Evolutionary conservation across 768 basidiomycete genomes (phyloP), one percentile per base, ranked within the genome.

Genomic region (Mycena polygramma): DNA sequence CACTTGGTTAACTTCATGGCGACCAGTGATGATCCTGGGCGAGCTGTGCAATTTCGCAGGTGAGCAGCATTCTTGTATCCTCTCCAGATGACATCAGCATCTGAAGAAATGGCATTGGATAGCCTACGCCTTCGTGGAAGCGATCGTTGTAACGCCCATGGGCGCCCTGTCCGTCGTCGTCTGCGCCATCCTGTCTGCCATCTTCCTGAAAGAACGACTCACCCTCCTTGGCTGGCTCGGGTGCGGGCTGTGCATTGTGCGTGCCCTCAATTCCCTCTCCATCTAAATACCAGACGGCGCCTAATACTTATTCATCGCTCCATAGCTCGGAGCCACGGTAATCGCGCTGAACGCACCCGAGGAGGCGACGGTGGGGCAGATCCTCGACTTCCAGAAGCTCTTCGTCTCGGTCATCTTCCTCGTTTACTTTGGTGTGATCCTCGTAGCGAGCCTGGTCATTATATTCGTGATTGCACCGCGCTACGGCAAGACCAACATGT

Each of bases 161-260:
- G 97, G 97, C 45, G 96, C 97, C 7, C 88, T 99, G 60, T 96
- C 95, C 14, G 97, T 99, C 73, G 97, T 98, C 73, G 87, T 98
- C 71, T 97, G 92, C 78, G 95, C 96, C 48, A 92, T 97, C 35
- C 82, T 98, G 17, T 96, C 96, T 6, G 95, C 94, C 41, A 84
- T 97, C 72, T 94, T 98, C 83, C 91, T 99, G 73, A 90, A 96
- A 58, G 97, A 98, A 79, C 93, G 86, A 61, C 88, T 99, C 43
- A 93, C 91, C 37, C 94, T 98, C 81, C 97, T 99, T 77, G 97
- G 97, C 55, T 98, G 96, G 96, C 85, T 98, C 72, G 97, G 96
- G 20, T 97, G 96, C 79, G 89, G 83, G 17, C 87, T 98, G 19
- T 98, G 95, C 82, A 95, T 99, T 75, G 52, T 63, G 53, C 22